Evolutionary conservation across 768 basidiomycete species (phyloP).

Genomic region (Cystofilobasidium ferigula): DNA sequence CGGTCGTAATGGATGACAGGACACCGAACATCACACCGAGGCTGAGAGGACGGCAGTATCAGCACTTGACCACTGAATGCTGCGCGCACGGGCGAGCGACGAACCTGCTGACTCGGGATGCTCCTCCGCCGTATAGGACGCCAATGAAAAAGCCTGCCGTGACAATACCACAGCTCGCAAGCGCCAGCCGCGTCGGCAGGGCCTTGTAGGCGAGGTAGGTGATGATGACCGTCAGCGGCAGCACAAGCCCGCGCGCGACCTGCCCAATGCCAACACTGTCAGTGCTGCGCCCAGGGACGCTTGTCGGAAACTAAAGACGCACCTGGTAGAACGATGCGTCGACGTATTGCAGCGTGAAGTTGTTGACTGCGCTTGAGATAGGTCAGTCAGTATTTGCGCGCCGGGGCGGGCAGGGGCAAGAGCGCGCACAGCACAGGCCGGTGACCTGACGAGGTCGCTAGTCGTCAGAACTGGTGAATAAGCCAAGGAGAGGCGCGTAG

Average conservation of each 20-base stretch:
- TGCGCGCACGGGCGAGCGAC: too few relatives aligned
- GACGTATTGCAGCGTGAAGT: constrained; percentile 84
- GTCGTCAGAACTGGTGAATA: background rate
- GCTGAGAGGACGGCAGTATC: constrained; percentile 27
- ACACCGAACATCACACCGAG: constrained; percentile 72
- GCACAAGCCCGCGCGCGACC: constrained; percentile 82
- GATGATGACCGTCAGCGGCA: constrained; percentile 85
- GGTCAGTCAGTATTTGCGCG: background rate
- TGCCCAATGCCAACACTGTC: constrained; percentile 41
- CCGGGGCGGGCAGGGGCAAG: too few relatives aligned
- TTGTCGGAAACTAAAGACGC: background rate
- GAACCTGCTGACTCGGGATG: background rate
- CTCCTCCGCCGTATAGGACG: constrained; percentile 37
- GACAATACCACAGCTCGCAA: constrained; percentile 65
- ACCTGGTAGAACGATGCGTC: constrained; percentile 72
- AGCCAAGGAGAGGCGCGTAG: background rate
- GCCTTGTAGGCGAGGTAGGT: constrained; percentile 62
- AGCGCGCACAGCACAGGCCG: constrained; percentile 1
- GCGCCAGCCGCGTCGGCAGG: constrained; percentile 59
- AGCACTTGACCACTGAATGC: too few relatives aligned
- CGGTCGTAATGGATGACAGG: constrained; percentile 71
- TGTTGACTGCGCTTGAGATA: constrained; percentile 41
- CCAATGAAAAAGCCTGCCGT: constrained; percentile 87
- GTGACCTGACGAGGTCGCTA: background rate
- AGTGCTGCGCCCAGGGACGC: too few relatives aligned